These are phyloP conservation scores for Saccharomycopsis hybrid DNA, from an alignment of 1,139 yeast genomes.

Conservation along the genomic window DNA sequence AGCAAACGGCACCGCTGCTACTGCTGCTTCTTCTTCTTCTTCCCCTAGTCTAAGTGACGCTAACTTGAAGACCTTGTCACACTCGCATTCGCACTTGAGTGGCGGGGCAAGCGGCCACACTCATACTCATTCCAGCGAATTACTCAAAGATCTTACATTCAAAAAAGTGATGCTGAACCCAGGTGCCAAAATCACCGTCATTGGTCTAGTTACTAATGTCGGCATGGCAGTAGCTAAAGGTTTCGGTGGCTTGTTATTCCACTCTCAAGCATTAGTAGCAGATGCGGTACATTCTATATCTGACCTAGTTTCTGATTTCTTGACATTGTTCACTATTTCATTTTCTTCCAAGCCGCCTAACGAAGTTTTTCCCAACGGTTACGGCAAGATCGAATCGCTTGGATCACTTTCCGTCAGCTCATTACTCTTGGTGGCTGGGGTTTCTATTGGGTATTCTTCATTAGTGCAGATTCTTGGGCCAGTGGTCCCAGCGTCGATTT, in stretches of 20 bases:
- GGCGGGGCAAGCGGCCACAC: conserved; percentile 27
- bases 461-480: conserved; percentile 65
- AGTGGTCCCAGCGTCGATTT: conserved; percentile 49
- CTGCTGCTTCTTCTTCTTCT: too few relatives aligned
- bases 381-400: conserved; percentile 86
- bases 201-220: conserved; percentile 77
- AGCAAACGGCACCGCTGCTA: too few relatives aligned
- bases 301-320: conserved; percentile 81
- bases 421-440: conserved; percentile 77
- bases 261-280: conserved; percentile 89
- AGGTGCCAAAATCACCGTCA: conserved; percentile 89
- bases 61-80: too few relatives aligned
- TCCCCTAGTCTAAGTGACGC: too few relatives aligned
- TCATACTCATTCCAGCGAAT: conserved; percentile 32
- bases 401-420: conserved; percentile 88
- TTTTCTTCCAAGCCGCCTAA: conserved; percentile 66
- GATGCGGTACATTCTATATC: conserved; percentile 91
- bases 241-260: conserved; percentile 83
- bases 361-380: conserved; percentile 71
- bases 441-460: conserved; percentile 88
- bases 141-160: conserved; percentile 24
- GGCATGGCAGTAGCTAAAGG: conserved; percentile 85
- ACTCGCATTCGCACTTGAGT: conserved; percentile 28
- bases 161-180: conserved; percentile 42
- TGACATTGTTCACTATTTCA: conserved; percentile 85